Evolutionary conservation across 2,329 filamentous ascomycete species (phyloP).

Genomic region (Fusarium nelsonii): DNA sequence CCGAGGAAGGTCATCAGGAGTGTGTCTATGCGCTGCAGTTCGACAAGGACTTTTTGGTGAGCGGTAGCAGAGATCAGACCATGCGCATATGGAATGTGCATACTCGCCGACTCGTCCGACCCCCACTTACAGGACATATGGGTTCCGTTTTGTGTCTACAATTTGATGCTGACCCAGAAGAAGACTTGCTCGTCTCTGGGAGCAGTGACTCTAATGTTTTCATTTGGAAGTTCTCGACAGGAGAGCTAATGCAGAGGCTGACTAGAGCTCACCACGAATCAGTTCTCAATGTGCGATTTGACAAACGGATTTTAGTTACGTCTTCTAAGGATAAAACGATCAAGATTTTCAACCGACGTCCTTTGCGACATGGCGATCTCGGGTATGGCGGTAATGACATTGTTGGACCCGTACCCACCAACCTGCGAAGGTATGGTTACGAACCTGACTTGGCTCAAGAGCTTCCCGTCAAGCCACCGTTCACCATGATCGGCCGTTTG

Average conservation of each 20-base stretch:
- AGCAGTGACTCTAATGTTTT: slow-evolving; percentile 94
- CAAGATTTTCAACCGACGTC: slow-evolving; percentile 90
- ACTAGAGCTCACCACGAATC: slow-evolving; percentile 86
- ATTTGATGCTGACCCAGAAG: slow-evolving; percentile 87
- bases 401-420: slow-evolving; percentile 66
- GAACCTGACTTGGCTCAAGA: slow-evolving; percentile 61
- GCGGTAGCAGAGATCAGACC: slow-evolving; percentile 89
- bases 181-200: slow-evolving; percentile 94
- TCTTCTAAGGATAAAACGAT: slow-evolving; percentile 98
- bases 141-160: slow-evolving; percentile 95
- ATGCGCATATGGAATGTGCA: slow-evolving; percentile 92
- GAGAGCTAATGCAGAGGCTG: slow-evolving; percentile 82
- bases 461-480: slow-evolving; percentile 70
- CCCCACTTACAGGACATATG: slow-evolving; percentile 80
- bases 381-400: slow-evolving; percentile 62
- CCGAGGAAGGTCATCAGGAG: slow-evolving; percentile 86
- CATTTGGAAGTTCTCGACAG: slow-evolving; percentile 93
- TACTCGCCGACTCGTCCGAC: slow-evolving; percentile 79
- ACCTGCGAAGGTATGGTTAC: slow-evolving; percentile 67
- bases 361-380: slow-evolving; percentile 70
- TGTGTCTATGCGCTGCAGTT: slow-evolving; percentile 98
- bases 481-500: slow-evolving; percentile 81
- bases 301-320: slow-evolving; percentile 90
- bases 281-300: slow-evolving; percentile 92
- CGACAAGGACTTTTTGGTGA: slow-evolving; percentile 86